phyloP scores from a whole-genome alignment of 768 basidiomycete species.

The Paxillus involutus region DNA sequence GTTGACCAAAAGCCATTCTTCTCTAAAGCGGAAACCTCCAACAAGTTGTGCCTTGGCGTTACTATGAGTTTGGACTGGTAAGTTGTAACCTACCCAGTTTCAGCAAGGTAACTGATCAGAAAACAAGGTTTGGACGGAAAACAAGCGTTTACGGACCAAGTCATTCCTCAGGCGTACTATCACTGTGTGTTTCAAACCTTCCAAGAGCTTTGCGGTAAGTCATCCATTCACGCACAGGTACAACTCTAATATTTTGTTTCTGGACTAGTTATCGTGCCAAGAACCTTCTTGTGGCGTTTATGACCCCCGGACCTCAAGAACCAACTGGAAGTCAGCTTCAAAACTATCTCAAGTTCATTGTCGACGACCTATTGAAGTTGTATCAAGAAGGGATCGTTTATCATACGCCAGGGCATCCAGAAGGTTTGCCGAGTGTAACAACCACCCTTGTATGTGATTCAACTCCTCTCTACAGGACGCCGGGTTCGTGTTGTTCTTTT shows the following conservation, averaged over 20 bases:
- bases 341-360: slow-evolving; percentile 20
- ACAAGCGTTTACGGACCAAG: slow-evolving; percentile 16
- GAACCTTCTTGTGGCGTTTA: too few species aligned
- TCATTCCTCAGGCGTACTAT: slow-evolving; percentile 23
- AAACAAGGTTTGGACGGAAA: slow-evolving; percentile 11
- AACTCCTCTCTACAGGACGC: too few species aligned
- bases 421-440: too few species aligned
- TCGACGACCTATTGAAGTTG: slow-evolving; percentile 28
- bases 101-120: too few species aligned
- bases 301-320: slow-evolving; percentile 7
- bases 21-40: too few species aligned
- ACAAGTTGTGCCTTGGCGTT: neutral
- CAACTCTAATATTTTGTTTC: too few species aligned
- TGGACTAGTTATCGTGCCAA: too few species aligned
- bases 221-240: too few species aligned
- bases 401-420: slow-evolving; percentile 12
- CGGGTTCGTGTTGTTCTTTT: slow-evolving; percentile 23
- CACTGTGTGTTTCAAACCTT: neutral
- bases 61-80: slow-evolving; percentile 17
- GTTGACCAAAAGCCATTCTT: too few species aligned
- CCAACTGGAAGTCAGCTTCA: slow-evolving; percentile 28
- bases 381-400: slow-evolving; percentile 23
- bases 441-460: too few species aligned
- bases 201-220: too few species aligned
- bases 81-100: too few species aligned